phyloP scores from a whole-genome alignment of 495 filamentous ascomycete species.

The Penicillium soppii region DNA sequence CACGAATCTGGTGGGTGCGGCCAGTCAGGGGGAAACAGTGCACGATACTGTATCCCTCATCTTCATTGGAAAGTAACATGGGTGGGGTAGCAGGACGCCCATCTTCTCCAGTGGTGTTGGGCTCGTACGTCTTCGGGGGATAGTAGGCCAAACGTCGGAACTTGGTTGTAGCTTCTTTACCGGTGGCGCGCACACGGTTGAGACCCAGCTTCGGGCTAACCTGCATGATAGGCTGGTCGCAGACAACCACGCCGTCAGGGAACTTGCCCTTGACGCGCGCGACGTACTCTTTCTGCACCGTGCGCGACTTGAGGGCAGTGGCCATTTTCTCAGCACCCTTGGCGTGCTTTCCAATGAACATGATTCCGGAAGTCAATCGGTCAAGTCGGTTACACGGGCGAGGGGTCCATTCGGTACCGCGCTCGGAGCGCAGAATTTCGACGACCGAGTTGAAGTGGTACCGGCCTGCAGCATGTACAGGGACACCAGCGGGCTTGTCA shows the following conservation, averaged over 20 bases:
- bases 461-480: constrained; percentile 90
- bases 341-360: constrained; percentile 90
- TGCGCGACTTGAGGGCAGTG: constrained; percentile 66
- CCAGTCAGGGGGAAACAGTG: constrained; percentile 92
- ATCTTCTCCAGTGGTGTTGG: constrained; percentile 24
- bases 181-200: constrained; percentile 88
- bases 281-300: constrained; percentile 90
- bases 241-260: constrained; percentile 75
- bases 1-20: constrained; percentile 90
- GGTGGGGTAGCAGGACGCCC: constrained; percentile 33
- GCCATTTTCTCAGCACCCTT: constrained; percentile 77
- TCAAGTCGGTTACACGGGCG: constrained; percentile 93
- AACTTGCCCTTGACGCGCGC: constrained; percentile 90
- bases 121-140: constrained; percentile 45
- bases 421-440: constrained; percentile 85
- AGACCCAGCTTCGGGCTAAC: constrained; percentile 94
- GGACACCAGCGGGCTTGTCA: constrained; percentile 92
- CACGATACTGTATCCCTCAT: constrained; percentile 86
- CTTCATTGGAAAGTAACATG: constrained; percentile 25
- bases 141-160: constrained; percentile 91
- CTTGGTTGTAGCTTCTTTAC: constrained; percentile 83
- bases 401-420: constrained; percentile 67
- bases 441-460: constrained; percentile 94
- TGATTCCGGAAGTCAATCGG: constrained; percentile 88
- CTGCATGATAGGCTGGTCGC: constrained; percentile 88